Conservation (phyloP, 2,329 filamentous ascomycete genomes). For the Colletotrichum musae region DNA sequence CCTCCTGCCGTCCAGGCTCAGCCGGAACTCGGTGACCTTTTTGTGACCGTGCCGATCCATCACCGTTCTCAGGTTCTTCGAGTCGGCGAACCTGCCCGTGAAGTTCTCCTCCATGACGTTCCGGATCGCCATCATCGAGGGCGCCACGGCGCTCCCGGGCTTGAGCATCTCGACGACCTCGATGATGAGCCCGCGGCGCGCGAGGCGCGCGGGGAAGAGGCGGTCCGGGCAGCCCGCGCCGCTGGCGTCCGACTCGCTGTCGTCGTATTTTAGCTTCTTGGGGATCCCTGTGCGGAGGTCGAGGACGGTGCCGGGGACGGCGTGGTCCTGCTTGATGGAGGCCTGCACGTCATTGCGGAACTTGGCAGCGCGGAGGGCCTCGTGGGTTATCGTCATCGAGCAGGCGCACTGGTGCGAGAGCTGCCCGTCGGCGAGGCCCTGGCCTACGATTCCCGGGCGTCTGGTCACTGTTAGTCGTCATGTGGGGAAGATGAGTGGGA, state of each 20-base stretch:
- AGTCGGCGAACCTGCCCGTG: slow-evolving; percentile 37
- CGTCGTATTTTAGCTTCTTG: neutral
- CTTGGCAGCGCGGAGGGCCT: slow-evolving; percentile 69
- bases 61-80: slow-evolving; percentile 25
- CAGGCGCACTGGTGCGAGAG: slow-evolving; percentile 67
- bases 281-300: slow-evolving; percentile 57
- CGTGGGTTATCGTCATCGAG: slow-evolving; percentile 62
- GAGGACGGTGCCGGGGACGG: slow-evolving; percentile 74
- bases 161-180: slow-evolving; percentile 30
- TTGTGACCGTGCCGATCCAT: slow-evolving; percentile 27
- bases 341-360: slow-evolving; percentile 68
- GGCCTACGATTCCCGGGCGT: slow-evolving; percentile 52
- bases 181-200: slow-evolving; percentile 29
- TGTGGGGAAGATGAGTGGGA: neutral
- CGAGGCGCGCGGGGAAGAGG: slow-evolving; percentile 37
- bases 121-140: slow-evolving; percentile 26
- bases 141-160: neutral
- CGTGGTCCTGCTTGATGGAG: slow-evolving; percentile 58
- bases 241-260: neutral
- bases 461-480: slow-evolving; percentile 1
- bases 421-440: slow-evolving; percentile 65
- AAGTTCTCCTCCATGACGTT: slow-evolving; percentile 35
- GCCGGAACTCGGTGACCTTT: slow-evolving; percentile 20
- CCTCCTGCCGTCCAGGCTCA: slow-evolving; percentile 46
- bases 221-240: slow-evolving; percentile 20